Evolutionary conservation across 1,139 yeast genomes (phyloP).

Genomic region (Yamadazyma spencermartinsiae): DNA sequence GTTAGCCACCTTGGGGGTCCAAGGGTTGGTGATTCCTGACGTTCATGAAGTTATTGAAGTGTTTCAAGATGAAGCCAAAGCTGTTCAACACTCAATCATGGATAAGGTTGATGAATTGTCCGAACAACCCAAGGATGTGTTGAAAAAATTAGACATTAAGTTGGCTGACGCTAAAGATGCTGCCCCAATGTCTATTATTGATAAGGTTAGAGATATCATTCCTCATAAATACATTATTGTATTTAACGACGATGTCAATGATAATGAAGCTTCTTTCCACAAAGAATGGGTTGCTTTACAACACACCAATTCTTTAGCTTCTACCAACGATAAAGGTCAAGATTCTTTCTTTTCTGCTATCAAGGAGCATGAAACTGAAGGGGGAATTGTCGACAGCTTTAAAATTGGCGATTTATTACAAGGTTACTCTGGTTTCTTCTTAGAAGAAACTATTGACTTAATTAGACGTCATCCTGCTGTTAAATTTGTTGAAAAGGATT

Average conservation of each 20-base stretch:
- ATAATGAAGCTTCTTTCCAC: constrained; percentile 51
- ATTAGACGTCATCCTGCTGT: constrained; percentile 31
- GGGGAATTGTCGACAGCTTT: constrained; percentile 61
- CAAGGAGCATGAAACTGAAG: constrained; percentile 28
- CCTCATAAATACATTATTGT: constrained; percentile 49
- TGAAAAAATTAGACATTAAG: constrained; percentile 14
- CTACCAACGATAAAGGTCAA: constrained; percentile 25
- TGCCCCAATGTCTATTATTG: constrained; percentile 15
- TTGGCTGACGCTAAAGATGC: constrained; percentile 15
- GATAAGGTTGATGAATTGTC: constrained; percentile 5
- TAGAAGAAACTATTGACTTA: constrained; percentile 25
- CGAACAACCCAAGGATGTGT: constrained; percentile 8
- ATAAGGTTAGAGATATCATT: constrained; percentile 33
- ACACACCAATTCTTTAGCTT: constrained; percentile 31
- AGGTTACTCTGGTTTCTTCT: constrained; percentile 39
- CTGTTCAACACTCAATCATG: constrained; percentile 1
- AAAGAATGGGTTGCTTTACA: constrained; percentile 57
- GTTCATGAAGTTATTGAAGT: constrained; percentile 47
- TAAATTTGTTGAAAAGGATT: constrained; percentile 39
- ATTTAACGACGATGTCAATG: constrained; percentile 29
- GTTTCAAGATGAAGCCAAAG: constrained; percentile 15
- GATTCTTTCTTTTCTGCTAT: constrained; percentile 39
- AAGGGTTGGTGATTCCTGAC: constrained; percentile 67
- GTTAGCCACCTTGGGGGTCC: constrained; percentile 58
- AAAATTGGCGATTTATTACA: constrained; percentile 24